Percentiles rank a stretch among this genome's conserved stretches.
Evolutionary conservation across 768 basidiomycete species (phyloP).

Genomic region (Mrakia frigida): DNA sequence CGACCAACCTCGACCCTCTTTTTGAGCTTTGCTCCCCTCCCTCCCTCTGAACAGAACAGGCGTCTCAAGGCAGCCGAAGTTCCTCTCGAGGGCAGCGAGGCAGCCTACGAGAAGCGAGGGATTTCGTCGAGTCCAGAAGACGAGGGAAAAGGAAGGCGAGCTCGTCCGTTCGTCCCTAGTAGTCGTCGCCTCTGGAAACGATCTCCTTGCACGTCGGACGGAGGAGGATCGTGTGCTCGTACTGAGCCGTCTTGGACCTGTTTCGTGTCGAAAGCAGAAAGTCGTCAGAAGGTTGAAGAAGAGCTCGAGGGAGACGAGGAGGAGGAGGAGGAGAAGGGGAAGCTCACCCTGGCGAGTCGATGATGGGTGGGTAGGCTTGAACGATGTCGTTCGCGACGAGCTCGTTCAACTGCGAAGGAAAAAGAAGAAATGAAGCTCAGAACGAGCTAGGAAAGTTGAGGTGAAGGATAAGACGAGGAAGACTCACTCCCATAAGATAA

Average conservation of each 20-base stretch:
- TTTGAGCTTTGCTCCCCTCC: too few species aligned
- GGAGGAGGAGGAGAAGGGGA: background rate
- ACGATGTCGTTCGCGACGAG: constrained; percentile 84
- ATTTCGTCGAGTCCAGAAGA: too few species aligned
- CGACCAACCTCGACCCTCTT: too few species aligned
- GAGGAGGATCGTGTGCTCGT: constrained; percentile 50
- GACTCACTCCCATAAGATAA: constrained; percentile 75
- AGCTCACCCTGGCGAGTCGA: constrained; percentile 61
- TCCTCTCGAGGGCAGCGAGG: too few species aligned
- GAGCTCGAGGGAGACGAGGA: background rate
- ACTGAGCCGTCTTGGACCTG: constrained; percentile 80
- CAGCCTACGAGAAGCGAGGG: too few species aligned
- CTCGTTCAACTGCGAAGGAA: constrained; percentile 63
- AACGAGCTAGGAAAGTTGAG: too few species aligned
- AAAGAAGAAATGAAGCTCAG: too few species aligned
- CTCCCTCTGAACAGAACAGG: too few species aligned
- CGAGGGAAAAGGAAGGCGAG: background rate
- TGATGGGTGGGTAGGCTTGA: constrained; percentile 84
- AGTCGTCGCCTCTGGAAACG: constrained; percentile 49
- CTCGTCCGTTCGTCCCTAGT: constrained; percentile 35
- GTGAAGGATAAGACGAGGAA: background rate
- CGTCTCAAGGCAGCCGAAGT: too few species aligned
- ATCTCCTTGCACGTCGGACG: constrained; percentile 51
- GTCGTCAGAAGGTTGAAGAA: background rate
- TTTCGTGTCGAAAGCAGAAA: too few species aligned